Evolutionary conservation across 495 filamentous ascomycete genomes (phyloP).

Genomic region (Penicillium lividum): DNA sequence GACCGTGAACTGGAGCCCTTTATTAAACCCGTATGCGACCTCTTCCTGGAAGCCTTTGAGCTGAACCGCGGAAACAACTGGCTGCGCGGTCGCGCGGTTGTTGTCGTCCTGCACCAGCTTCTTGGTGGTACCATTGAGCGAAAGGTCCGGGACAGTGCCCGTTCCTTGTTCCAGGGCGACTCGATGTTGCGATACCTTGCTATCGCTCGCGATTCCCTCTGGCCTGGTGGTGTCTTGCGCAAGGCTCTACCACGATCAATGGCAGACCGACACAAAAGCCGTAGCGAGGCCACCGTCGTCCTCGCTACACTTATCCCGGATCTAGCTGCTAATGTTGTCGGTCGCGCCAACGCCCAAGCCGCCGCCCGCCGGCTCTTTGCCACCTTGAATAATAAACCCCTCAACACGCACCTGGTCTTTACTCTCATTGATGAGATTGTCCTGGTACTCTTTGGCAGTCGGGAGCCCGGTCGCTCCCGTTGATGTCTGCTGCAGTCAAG

Average conservation of each 20-base stretch:
- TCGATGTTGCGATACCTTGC: constrained; percentile 72
- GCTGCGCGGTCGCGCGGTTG: constrained; percentile 92
- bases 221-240: constrained; percentile 67
- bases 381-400: constrained; percentile 70
- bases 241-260: constrained; percentile 53
- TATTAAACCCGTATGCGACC: constrained; percentile 96
- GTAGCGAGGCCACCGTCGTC: constrained; percentile 72
- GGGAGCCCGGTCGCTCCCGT: constrained; percentile 22
- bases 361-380: constrained; percentile 79
- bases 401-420: constrained; percentile 76
- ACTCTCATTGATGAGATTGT: constrained; percentile 79
- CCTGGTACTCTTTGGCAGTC: constrained; percentile 66
- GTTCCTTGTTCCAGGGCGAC: constrained; percentile 71
- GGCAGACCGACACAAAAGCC: constrained; percentile 68
- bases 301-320: constrained; percentile 81
- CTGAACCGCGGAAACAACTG: constrained; percentile 90
- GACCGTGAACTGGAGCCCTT: constrained; percentile 88
- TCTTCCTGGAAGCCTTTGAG: constrained; percentile 96
- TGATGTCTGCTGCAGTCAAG: constrained; percentile 1
- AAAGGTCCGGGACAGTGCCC: constrained; percentile 81
- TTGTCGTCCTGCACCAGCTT: constrained; percentile 73
- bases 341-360: constrained; percentile 78
- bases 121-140: constrained; percentile 88
- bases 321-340: constrained; percentile 80
- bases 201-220: constrained; percentile 71